Base-by-base conservation (phyloP, 2,329 filamentous ascomycete species). In the Penicillium hordei region DNA sequence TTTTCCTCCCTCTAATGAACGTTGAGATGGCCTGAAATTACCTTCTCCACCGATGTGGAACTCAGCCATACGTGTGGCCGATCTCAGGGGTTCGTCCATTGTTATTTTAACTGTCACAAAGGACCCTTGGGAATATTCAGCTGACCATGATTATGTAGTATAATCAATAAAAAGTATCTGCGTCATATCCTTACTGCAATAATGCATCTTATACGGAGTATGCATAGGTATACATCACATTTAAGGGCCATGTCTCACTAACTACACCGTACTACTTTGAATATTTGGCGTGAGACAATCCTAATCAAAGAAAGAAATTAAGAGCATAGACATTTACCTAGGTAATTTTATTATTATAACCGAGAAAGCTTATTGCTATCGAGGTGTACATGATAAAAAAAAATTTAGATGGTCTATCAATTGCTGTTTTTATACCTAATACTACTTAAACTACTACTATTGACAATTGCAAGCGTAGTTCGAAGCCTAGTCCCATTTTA, bases 11-110 rank as follows among this genome's bases (percentile, higher is more conserved):
- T 33, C 12, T 5, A 15, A 21, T 15, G 27, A 34, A 48, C 15
- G 15, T 34, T 25, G n/a, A 13, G 33, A 38, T 50, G 34, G 29
- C 17, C 49, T 21, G 55, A 57, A 53, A 57, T 60, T 48, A 45
- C 27, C 36, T 55, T 59, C 64, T 57, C 64, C 60, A 64, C 60
- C 34, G 15, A 5, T 23, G 52, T 56, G 55, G 63, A 58, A 38
- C 48, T 55, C 13, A 46, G 23, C 25, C 23, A 17, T 17, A 43
- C 48, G 60, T 52, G 49, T 57, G 29, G 45, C 12, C 34, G 34
- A 58, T 60, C 60, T 67, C 65, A 67, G 65, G 65, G 65, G 65
- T 67, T 65, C 59, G 53, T 60, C 56, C 23, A 19, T 36, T 34
- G 25, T 52, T 52, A 23, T 21, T 50, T 50, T 43, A 31, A 38